Base-by-base conservation (phyloP, 2,329 filamentous ascomycete genomes). In the Colletotrichum magnum region DNA sequence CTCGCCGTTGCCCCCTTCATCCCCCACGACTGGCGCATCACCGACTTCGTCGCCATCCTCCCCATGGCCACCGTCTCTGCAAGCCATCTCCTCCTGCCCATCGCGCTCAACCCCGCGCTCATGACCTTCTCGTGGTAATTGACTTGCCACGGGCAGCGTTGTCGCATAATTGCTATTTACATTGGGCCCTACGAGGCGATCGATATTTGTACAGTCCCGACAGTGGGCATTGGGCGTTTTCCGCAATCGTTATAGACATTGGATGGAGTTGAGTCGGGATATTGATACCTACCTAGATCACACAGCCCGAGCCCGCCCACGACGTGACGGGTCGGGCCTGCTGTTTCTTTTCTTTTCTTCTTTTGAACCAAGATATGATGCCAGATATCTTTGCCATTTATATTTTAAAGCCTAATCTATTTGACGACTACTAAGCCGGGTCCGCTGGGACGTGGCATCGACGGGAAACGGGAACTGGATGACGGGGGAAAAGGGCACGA, bases 61-160 rank as follows among this genome's bases (percentile, higher is more conserved):
- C 93, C 93, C 61, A 91, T 95, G 88, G 87, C 89, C 1, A 92
- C 90, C 0, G 89, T 94, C n/a, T 84, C 89, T 1, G 85, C 83
- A 1, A 92, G 88, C 65, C 92, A 94, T 79, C 85, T 94, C 66
- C 80, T 94, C 58, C 79, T 94, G 71, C 93, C 93, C 1, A 84
- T 94, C 68, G 92, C 89, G 4, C 82, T 95, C 57, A 94, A 94
- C 79, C 92, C 92, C n/a, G 92, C 91, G 21, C 83, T 94, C 74
- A 94, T 94, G 91, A 92, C 90, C 0, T 94, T 94, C 79, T 92
- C 91, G 10, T 94, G 90, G 89, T 94, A 88, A 77, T 71, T 16
- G 24, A 56, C 26, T 39, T 69, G 43, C n/a, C 32, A 12, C 26
- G 52, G 7, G 13, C 41, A 61, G 12, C n/a, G 10, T 36, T 51